phyloP scores from a whole-genome alignment of 2,329 filamentous ascomycete genomes.

The Arthrobotrys sphaeroides region DNA sequence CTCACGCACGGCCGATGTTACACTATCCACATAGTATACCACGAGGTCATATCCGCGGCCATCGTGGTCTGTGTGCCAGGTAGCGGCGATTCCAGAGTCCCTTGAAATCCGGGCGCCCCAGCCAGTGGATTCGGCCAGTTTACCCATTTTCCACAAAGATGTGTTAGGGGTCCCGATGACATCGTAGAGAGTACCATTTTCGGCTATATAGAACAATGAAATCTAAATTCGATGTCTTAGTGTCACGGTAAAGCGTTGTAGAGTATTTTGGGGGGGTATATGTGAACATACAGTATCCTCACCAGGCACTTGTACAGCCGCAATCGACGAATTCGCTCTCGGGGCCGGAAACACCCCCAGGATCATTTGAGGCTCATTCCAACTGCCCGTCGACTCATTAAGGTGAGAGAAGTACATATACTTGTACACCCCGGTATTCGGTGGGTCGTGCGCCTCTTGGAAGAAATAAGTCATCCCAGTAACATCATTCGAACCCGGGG shows the following conservation, averaged over 20 bases:
- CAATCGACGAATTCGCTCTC: not conserved
- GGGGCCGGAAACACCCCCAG: not conserved
- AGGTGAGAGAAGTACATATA: not conserved
- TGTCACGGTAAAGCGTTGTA: not conserved
- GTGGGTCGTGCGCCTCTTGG: not conserved
- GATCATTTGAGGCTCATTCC: not conserved
- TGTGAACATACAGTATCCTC: not conserved
- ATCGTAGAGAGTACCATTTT: constrained; percentile 1
- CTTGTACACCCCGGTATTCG: not conserved
- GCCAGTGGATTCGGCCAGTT: not conserved
- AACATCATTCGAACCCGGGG: not conserved
- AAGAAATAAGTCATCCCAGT: not conserved
- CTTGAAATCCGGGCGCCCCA: not conserved
- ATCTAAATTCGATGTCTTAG: not conserved
- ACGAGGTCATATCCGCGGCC: not conserved
- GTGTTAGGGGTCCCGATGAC: not conserved
- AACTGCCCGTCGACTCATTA: not conserved
- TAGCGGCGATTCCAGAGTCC: constrained; percentile 4
- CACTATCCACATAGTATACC: not conserved
- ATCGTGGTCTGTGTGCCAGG: not conserved
- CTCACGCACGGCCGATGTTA: not conserved
- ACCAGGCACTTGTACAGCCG: not conserved
- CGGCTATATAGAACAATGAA: not conserved
- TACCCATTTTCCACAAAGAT: not conserved
- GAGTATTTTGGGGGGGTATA: not conserved